Base-by-base conservation (phyloP, 2,329 filamentous ascomycete genomes). In the Cryphonectria naterciae region DNA sequence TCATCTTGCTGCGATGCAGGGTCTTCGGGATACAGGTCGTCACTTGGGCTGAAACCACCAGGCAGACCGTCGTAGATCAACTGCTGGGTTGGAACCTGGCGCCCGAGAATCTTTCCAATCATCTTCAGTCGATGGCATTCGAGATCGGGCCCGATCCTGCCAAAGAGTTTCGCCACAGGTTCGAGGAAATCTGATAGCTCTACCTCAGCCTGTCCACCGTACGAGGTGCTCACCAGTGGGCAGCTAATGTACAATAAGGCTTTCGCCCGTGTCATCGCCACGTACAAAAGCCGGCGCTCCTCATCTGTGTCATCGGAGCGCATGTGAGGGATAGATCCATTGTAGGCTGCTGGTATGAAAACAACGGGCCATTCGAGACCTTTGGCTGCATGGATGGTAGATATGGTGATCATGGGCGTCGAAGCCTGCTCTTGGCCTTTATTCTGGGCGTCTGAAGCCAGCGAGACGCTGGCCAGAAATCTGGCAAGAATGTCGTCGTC, bases 301-400 rank as follows among this genome's bases (percentile, higher is more conserved):
- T 99, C 95, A 70, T 95, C 92, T 3, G 87, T 85, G 77, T 98
- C 93, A 62, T 98, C 95, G 1, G 94, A 88, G 75, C 95, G 88
- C 1, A 91, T 92, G 79, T 98, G 95, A 5, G 95, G 95, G 71
- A 98, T 97, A 2, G 92, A 95, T 0, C 95, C 96, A 63, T 94
- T 89, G 78, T 97, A 97, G 37, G 94, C 92, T 1, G 93, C 93
- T 7, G 96, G 95, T 22, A 98, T 90, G 79, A 98, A 98, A 0
- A 98, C 94, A 1, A 97, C 87, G 0, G 95, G 95, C 96, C 96
- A 99, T 79, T 99, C 95, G 0, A 99, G 85, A 3, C 95, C 95
- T 80, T 99, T 99, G 2, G 95, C 94, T 0, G 95, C 94, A 78
- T 99, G 95, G 15, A 99, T 98, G 0, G 95, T 99, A 7, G 94